phyloP scores from a whole-genome alignment of 1,284 basidiomycete species.

The Melampsora larici-populina region DNA sequence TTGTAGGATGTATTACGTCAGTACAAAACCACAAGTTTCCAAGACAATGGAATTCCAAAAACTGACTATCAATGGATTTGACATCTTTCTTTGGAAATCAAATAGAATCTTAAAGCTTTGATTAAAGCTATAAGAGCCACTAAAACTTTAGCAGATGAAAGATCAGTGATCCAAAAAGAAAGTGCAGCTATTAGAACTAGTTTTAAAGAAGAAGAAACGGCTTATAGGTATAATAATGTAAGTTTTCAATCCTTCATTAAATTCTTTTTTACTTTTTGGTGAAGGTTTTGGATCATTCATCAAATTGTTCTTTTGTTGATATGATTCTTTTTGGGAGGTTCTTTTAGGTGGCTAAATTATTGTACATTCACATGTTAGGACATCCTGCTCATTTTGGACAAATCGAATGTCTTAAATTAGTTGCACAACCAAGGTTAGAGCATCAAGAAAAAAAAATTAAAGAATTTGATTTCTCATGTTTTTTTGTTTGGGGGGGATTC shows the following conservation, averaged over 20 bases:
- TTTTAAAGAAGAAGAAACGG: constrained; percentile 78
- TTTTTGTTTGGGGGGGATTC: not conserved
- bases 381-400: constrained; percentile 99
- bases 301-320: no score
- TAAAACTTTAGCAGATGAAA: constrained; percentile 97
- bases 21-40: no score
- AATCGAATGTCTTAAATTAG: constrained; percentile 98
- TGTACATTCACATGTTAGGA: constrained; percentile 99
- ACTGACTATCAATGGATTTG: no score
- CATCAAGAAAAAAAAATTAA: not conserved
- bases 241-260: not conserved
- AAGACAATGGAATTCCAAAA: no score
- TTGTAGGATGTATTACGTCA: no score
- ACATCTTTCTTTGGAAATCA: constrained; percentile 9
- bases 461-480: not conserved
- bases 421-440: constrained; percentile 75
- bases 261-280: not conserved
- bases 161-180: constrained; percentile 95
- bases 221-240: constrained; percentile 46
- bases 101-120: constrained; percentile 55
- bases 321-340: constrained; percentile 55
- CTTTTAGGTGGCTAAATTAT: constrained; percentile 95
- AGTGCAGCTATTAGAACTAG: constrained; percentile 95
- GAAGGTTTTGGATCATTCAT: no score
- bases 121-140: constrained; percentile 56